A percentile compares a stretch with the other conserved stretches of the same genome.
These are phyloP conservation scores for Candida ovalis DNA, from an alignment of 805 yeast genomes.

Conservation along the genomic window DNA sequence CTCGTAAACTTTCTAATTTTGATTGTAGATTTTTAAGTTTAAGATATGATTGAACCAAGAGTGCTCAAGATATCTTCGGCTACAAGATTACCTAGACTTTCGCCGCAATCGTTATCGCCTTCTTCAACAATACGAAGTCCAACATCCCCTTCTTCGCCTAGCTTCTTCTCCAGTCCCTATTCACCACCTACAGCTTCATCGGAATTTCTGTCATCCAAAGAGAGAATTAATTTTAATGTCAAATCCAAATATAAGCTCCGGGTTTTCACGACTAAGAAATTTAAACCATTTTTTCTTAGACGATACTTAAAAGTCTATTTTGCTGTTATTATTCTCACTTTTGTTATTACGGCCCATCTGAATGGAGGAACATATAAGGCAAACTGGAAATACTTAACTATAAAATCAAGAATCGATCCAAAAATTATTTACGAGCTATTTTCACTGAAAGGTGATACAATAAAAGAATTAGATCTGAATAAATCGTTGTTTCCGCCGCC, in stretches of 20 bases:
- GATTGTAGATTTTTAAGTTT: too few relatives aligned
- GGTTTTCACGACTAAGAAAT: neutral
- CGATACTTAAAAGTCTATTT: neutral
- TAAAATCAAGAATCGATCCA: neutral
- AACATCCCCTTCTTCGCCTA: neutral
- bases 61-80: neutral
- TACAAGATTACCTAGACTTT: neutral
- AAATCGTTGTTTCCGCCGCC: neutral
- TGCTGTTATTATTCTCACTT: neutral
- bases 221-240: neutral
- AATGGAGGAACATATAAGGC: neutral
- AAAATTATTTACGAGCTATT: neutral
- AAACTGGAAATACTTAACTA: constrained; percentile 1
- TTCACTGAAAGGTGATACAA: neutral
- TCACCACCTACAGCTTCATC: neutral
- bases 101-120: neutral
- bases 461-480: neutral
- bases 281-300: neutral
- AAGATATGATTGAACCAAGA: neutral
- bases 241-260: too few relatives aligned
- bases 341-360: neutral
- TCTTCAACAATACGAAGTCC: neutral
- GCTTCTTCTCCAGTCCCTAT: neutral
- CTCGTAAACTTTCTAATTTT: too few relatives aligned
- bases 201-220: neutral